Evolutionary conservation across 2,329 filamentous ascomycete genomes (phyloP), one percentile per base, ranked within the genome.

Genomic region (Laburnicola sp.): DNA sequence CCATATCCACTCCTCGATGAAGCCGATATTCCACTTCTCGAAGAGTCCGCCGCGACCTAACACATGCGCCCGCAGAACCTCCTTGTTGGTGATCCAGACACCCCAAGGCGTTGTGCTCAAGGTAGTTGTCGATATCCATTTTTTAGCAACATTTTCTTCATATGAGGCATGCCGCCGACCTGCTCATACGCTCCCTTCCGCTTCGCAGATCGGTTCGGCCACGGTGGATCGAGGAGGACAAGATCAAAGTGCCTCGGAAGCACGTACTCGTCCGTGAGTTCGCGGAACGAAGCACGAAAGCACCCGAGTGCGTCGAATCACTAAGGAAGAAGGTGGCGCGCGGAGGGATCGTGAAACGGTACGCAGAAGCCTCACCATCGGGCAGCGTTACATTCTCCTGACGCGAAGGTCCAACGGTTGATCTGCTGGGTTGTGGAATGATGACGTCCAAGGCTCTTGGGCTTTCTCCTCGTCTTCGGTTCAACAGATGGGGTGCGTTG

Each of bases 61-160:
- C 16, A 80, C 78, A 22, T 82, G 71, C 2, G 84, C 76, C 22
- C 82, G 74, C 10, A 83, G 65, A 16, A 77, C 76, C 2, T 80
- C 72, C 56, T 86, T 89, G 71, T 93, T 93, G 43, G 89, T 93
- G 49, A 91, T 79, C 89, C 89, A 93, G 21, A 93, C 73, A 16
- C 82, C 88, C 0, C 1, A 89, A 70, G 3, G 62, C 67, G 35
- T 69, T 64, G 50, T 66, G 65, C 47, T 65, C 66, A 7, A 72
- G 58, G 56, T 66, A 66, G 31, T 48, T 64, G 10, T 80, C 72
- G 2, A 91, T 65, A 49, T 76, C 71, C 72, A 78, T 75, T 11
- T 11, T 56, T 62, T 2, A 69, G 51, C 0, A 79, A 59, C 54
- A 78, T 65, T 22, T 64, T 62, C 45, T 65, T 65, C 48, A 85